Percentiles rank a stretch among this genome's conserved stretches.
phyloP scores from a whole-genome alignment of 2,329 filamentous ascomycete species.

The Alternaria panax region DNA sequence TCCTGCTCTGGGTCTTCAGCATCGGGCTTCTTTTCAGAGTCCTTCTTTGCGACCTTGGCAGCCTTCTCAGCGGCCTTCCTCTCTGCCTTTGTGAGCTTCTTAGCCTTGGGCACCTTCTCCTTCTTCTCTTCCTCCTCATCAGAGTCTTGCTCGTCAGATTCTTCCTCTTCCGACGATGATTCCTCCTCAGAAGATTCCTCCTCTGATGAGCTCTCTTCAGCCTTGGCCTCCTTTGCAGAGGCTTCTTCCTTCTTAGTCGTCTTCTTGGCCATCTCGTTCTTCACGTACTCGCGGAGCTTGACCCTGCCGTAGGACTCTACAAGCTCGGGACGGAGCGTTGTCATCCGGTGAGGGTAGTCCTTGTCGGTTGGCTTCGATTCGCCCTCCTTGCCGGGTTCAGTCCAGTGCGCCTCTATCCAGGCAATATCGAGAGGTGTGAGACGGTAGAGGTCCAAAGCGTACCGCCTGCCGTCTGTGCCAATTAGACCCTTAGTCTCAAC shows the following conservation, averaged over 20 bases:
- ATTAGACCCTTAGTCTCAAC: slow-evolving; percentile 98
- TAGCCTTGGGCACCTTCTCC: slow-evolving; percentile 25
- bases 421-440: slow-evolving; percentile 89
- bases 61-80: slow-evolving; percentile 31
- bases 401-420: slow-evolving; percentile 83
- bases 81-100: slow-evolving; percentile 29
- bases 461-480: slow-evolving; percentile 94
- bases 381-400: slow-evolving; percentile 51
- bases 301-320: slow-evolving; percentile 84
- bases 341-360: slow-evolving; percentile 94
- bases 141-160: slow-evolving; percentile 64
- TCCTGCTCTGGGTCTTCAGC: slow-evolving; percentile 60
- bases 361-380: slow-evolving; percentile 58
- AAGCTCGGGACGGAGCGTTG: slow-evolving; percentile 87
- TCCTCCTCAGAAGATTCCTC: slow-evolving; percentile 39
- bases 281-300: slow-evolving; percentile 90
- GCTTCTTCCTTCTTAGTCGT: slow-evolving; percentile 48
- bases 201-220: slow-evolving; percentile 41
- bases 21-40: slow-evolving; percentile 20
- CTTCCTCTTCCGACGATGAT: slow-evolving; percentile 52
- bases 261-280: slow-evolving; percentile 68
- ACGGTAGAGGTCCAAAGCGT: slow-evolving; percentile 95
- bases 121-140: slow-evolving; percentile 78
- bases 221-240: slow-evolving; percentile 48
- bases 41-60: slow-evolving; percentile 23